phyloP scores from a whole-genome alignment of 495 filamentous ascomycete species.

The Baudoinia panamericana region DNA sequence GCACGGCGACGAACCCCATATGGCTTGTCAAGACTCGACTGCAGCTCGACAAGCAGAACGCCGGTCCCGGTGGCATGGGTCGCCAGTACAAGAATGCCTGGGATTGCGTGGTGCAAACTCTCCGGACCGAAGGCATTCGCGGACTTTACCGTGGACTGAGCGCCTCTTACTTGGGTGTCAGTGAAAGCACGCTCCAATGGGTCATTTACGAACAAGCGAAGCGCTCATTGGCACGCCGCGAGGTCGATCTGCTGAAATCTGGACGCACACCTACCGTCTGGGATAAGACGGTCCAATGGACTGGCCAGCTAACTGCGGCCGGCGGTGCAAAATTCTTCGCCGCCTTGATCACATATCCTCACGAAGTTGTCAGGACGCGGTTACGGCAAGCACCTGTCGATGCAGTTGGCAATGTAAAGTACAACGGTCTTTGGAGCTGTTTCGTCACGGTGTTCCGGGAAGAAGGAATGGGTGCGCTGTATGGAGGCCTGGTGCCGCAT shows the following conservation, averaged over 20 bases:
- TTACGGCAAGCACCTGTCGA: constrained; percentile 67
- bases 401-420: constrained; percentile 54
- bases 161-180: constrained; percentile 74
- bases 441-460: constrained; percentile 71
- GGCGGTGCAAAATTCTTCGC: constrained; percentile 73
- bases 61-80: constrained; percentile 37
- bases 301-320: constrained; percentile 61
- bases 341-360: constrained; percentile 70
- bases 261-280: constrained; percentile 45
- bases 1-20: constrained; percentile 81
- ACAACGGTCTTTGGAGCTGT: constrained; percentile 70
- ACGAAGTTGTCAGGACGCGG: constrained; percentile 75
- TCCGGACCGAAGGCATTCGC: constrained; percentile 60
- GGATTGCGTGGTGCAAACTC: constrained; percentile 65
- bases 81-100: constrained; percentile 66
- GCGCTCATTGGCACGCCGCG: constrained; percentile 43
- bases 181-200: constrained; percentile 77
- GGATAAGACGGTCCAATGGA: constrained; percentile 53
- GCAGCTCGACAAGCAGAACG: constrained; percentile 66
- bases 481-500: constrained; percentile 78
- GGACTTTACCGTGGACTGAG: constrained; percentile 77
- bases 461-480: constrained; percentile 67
- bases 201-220: constrained; percentile 82
- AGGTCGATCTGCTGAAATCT: constrained; percentile 39
- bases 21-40: constrained; percentile 85